Percentiles rank a stretch among this genome's conserved stretches.
Conservation (phyloP, 352 stramenopile genomes). For the Pythium angustatum region DNA sequence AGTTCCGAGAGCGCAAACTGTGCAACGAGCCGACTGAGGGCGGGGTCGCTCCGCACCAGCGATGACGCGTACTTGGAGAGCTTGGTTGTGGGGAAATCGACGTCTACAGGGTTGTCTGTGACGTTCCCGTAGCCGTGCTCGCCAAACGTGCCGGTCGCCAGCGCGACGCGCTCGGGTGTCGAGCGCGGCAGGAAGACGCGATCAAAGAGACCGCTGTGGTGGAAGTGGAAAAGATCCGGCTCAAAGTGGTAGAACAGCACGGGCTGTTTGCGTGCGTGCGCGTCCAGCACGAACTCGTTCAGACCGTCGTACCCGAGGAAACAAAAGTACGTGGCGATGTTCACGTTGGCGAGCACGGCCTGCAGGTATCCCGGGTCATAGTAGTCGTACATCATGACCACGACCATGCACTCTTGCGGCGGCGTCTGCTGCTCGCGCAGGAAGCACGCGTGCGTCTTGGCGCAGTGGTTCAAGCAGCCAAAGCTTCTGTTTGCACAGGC, state of each 20-base stretch:
- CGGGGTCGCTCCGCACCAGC: not conserved
- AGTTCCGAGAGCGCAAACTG: slow-evolving; percentile 33
- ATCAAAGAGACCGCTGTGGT: slow-evolving; percentile 33
- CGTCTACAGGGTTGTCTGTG: slow-evolving; percentile 37
- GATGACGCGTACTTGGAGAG: slow-evolving; percentile 36
- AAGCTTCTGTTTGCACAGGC: slow-evolving; percentile 37
- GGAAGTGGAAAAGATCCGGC: slow-evolving; percentile 39
- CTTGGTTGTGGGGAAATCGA: slow-evolving; percentile 35
- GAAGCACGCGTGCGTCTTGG: slow-evolving; percentile 47
- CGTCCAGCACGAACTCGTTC: not conserved
- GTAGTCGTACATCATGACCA: slow-evolving; percentile 39
- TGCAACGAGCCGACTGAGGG: slow-evolving; percentile 27
- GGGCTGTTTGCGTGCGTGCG: slow-evolving; percentile 15
- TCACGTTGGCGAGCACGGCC: slow-evolving; percentile 36
- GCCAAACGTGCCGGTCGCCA: slow-evolving; percentile 27
- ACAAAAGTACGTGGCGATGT: slow-evolving; percentile 46
- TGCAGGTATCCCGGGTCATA: slow-evolving; percentile 40
- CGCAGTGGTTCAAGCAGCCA: slow-evolving; percentile 51
- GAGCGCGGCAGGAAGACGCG: slow-evolving; percentile 37
- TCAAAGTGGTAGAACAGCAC: slow-evolving; percentile 55
- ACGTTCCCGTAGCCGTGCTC: slow-evolving; percentile 42
- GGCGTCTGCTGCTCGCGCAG: slow-evolving; percentile 38
- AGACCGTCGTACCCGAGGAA: slow-evolving; percentile 29
- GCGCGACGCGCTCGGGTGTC: slow-evolving; percentile 12
- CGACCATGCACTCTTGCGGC: slow-evolving; percentile 37